Conservation (phyloP, 176 grass and related monocot species). For the Alloteropsis semialata region DNA sequence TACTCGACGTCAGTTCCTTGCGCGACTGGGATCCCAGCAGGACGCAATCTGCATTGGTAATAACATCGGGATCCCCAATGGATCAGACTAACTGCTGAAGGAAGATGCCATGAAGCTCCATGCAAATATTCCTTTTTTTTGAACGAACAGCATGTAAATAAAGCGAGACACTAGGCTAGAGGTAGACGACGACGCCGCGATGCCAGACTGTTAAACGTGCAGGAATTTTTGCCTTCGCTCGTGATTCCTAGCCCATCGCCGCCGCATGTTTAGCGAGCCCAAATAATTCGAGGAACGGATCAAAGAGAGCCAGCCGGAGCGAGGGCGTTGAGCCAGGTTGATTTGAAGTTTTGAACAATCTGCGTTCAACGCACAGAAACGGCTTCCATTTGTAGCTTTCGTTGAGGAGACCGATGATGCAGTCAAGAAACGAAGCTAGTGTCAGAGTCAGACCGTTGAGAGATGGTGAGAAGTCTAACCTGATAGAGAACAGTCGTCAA, state of each 20-base stretch:
- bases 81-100: background rate
- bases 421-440: constrained; percentile 6
- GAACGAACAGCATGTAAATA: background rate
- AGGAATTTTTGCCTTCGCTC: background rate
- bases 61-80: background rate
- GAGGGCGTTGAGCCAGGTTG: background rate
- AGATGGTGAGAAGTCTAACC: background rate
- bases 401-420: background rate
- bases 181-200: too few relatives aligned
- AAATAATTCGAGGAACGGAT: background rate
- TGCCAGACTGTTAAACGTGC: too few relatives aligned
- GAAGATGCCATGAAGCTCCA: background rate
- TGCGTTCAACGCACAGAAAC: background rate
- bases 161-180: background rate
- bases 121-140: background rate
- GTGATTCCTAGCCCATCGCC: background rate
- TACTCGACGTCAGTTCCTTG: background rate
- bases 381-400: background rate
- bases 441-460: background rate
- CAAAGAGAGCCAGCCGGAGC: background rate
- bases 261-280: background rate
- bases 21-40: background rate
- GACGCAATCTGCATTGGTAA: background rate
- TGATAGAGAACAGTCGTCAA: background rate
- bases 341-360: constrained; percentile 19